Base-by-base conservation (phyloP, 2,329 filamentous ascomycete species). In the Lecanicillium sp. region DNA sequence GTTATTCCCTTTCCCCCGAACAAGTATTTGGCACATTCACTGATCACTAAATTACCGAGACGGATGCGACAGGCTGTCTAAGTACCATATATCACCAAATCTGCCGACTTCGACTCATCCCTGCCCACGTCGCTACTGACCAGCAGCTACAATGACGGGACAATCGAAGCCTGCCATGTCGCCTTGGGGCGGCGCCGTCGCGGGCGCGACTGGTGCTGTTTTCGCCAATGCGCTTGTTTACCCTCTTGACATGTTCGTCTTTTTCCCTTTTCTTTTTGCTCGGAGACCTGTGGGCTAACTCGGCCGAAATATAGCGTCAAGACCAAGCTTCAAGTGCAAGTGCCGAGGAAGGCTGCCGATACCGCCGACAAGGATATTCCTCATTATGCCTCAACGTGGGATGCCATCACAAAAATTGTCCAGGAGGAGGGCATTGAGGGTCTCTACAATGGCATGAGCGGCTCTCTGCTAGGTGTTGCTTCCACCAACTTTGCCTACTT, bases 401-500 rank as follows among this genome's bases (percentile, higher is more conserved):
- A 98, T 68, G 93, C 93, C 24, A 84, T 98, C 54, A 77, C 75
- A 51, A 90, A 89, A 62, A 97, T 98, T 55, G 68, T 87, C 29
- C 78, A 83, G 49, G 82, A 80, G 45, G 93, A 98, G 57, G 93
- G 93, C 26, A 49, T 93, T 8, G 60, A 73, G 39, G 93, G 93
- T 6, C 79, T 98, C 7, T 98, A 98, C 61, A 82, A 87, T 44
- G 93, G 93, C 52, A 90, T 98, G 65, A 77, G 81, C 51, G 90
- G 91, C 43, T 83, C 90, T 4, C 74, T 98, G 15, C 71, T 97
- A 44, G 93, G 93, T 46, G 93, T 98, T 29, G 91, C 90, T 2
- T 96, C 90, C 21, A 97, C 91, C 44, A 98, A 98, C 68, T 98
- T 98, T 64, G 93, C 93, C 60, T 98, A 98, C 71, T 98, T 98